Base-by-base conservation (phyloP, 768 basidiomycete species). In the Crepidotus variabilis region DNA sequence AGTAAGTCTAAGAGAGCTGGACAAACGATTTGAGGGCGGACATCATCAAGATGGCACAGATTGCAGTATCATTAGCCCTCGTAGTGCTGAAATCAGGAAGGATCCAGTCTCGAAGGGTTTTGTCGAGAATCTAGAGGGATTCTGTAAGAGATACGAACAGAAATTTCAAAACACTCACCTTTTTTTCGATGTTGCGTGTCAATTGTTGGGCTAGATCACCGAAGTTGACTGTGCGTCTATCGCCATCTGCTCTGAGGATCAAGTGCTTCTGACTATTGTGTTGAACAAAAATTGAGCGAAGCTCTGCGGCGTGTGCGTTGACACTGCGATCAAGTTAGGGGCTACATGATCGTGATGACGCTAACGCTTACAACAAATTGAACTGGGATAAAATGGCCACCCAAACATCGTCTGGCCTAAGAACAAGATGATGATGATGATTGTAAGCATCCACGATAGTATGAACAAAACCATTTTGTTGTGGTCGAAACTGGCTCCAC, bases 11-110 rank as follows among this genome's bases (percentile, higher is more conserved):
- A 18, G 6, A 20, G 11, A 11, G 28, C 28, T 14, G 18, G 7
- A 47, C 61, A 24, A 43, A 65, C 63, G 68, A 56, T 57, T 77
- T 73, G 63, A 77, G 60, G 21, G 70, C 72, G 6, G 73, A 69
- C 76, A 81, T 78, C 66, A 76, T 70, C 47, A 72, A 63, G 33
- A 76, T 69, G 6, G 76, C 70, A 34, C 67, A 73, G 0, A 72
- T 64, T 13, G 68, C 69, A 2, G 61, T 69, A 50, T 79, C 78
- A 36, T 67, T 67, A 3, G 28, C 16, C 0, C 74, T 77, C 6
- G 79, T 80, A 2, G 79, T 81, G 9, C 73, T 69, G 61, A 81
- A 79, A 28, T 67, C 51, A 6, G 78, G 78, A 18, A 73, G 63
- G 34, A 79, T 67, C 75, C 78, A 80, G 0, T 70, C 63, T 33